These are phyloP conservation scores for Yamadazyma pseudoaaseri DNA, from an alignment of 1,139 yeast genomes.

Conservation along the genomic window DNA sequence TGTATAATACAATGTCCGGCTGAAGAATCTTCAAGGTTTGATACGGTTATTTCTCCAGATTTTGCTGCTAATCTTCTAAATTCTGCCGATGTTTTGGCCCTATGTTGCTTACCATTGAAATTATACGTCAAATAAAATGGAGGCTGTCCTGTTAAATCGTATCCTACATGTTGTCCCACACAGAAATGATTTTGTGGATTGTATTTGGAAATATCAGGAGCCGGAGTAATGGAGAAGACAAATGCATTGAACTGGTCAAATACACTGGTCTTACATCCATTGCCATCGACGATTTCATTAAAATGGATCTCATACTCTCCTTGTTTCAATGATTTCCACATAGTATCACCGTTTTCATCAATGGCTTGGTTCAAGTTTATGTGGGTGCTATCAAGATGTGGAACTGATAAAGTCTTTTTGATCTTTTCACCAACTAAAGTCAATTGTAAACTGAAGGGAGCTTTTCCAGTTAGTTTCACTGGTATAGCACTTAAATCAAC, in stretches of 20 bases:
- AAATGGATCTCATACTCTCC: constrained; percentile 62
- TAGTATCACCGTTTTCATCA: constrained; percentile 5
- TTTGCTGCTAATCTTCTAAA: constrained; percentile 73
- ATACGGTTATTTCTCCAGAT: constrained; percentile 72
- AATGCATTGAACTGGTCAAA: constrained; percentile 34
- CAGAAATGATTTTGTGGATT: constrained; percentile 55
- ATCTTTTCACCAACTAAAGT: constrained; percentile 26
- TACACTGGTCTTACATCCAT: constrained; percentile 59
- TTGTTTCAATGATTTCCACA: constrained; percentile 11
- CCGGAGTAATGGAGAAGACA: constrained; percentile 65
- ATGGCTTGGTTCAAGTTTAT: constrained; percentile 16
- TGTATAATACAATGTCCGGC: constrained; percentile 67
- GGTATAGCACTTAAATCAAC: constrained; percentile 47
- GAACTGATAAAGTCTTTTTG: constrained; percentile 2
- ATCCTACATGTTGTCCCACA: constrained; percentile 87
- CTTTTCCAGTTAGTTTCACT: constrained; percentile 53
- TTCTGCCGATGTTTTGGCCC: constrained; percentile 56
- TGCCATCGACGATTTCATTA: constrained; percentile 58
- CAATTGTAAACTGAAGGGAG: constrained; percentile 62
- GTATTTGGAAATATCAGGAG: constrained; percentile 60
- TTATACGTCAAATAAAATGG: constrained; percentile 76
- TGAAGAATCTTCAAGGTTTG: constrained; percentile 72
- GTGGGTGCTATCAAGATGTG: background rate
- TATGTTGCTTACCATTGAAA: constrained; percentile 63
- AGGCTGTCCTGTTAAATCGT: constrained; percentile 72